Evolutionary conservation across 495 filamentous ascomycete genomes (phyloP), one percentile per base, ranked within the genome.

Genomic region (Annulohypoxylon maeteangense): DNA sequence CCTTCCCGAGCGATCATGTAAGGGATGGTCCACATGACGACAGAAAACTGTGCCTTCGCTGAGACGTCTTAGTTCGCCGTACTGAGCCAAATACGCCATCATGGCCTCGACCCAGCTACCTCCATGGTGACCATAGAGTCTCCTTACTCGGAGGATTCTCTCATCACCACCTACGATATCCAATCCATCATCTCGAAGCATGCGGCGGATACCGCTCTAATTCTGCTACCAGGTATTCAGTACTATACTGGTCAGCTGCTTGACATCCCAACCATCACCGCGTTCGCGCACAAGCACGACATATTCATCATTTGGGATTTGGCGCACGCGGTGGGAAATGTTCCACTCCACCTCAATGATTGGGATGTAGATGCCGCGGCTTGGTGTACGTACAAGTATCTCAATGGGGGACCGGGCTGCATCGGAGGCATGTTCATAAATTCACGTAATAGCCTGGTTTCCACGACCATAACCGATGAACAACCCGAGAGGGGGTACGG

Each of bases 331-430:
- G 93, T 89, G 6, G 95, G 96, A 31, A 99, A 99, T 79, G 93
- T 98, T 4, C 87, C 90, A 10, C 81, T 98, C 12, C 80, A 84
- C 22, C 86, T 99, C 23, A 93, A 97, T 78, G 91, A 93, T 74
- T 98, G 96, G 96, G 87, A 94, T 59, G 94, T 98, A 27, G 95
- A 99, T 79, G 96, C 96, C 63, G 94, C 95, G 3, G 92, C 86
- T n/a, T 99, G 95, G 95, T 99, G 95, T 79, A 92, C 86, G 54
- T 99, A 99, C 83, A 99, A 99, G 80, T 99, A 99, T 77, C 85
- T 99, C 64, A 98, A 97, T 76, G 87, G 88, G 56, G 96, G 96
- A 0, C 95, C 95, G 1, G 95, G 95, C 31, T 88, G 88, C 27
- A 97, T 97, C 74, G 94, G 88, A 18, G 93, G 92, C 5, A 77